Percentiles rank a stretch among this genome's conserved stretches.
phyloP scores from a whole-genome alignment of 108 stramenopile species.

The Seminavis robusta region DNA sequence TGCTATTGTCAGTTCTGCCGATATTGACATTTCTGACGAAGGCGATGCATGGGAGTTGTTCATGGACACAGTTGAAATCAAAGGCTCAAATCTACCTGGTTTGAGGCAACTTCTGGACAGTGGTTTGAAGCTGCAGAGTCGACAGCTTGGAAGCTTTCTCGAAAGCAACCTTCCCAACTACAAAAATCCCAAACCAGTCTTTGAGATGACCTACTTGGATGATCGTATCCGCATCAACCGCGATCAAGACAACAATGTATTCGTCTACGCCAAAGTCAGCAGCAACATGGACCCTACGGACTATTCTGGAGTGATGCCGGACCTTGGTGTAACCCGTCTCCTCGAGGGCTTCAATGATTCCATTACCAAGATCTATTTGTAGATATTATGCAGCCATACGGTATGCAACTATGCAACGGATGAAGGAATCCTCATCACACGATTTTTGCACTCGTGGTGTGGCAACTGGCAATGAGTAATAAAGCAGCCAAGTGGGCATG shows the following conservation, averaged over 20 bases:
- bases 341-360: constrained; percentile 81
- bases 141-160: constrained; percentile 52
- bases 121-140: constrained; percentile 49
- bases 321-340: constrained; percentile 66
- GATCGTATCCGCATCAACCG: constrained; percentile 64
- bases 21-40: constrained; percentile 36
- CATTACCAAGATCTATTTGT: constrained; percentile 64
- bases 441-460: too few relatives aligned
- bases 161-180: constrained; percentile 58
- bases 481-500: too few relatives aligned
- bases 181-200: constrained; percentile 54
- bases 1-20: constrained; percentile 77
- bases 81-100: constrained; percentile 73
- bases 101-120: constrained; percentile 60
- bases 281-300: constrained; percentile 52
- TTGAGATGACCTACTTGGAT: constrained; percentile 61
- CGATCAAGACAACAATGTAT: constrained; percentile 77
- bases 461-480: too few relatives aligned
- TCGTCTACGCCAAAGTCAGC: constrained; percentile 63
- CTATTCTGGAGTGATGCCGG: constrained; percentile 56
- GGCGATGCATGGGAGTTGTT: constrained; percentile 10
- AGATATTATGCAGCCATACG: too few relatives aligned
- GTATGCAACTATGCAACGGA: too few relatives aligned
- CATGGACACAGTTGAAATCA: constrained; percentile 83
- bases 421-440: too few relatives aligned